Base-by-base conservation (phyloP, 2,329 filamentous ascomycete genomes). In the Cercospora janseana region DNA sequence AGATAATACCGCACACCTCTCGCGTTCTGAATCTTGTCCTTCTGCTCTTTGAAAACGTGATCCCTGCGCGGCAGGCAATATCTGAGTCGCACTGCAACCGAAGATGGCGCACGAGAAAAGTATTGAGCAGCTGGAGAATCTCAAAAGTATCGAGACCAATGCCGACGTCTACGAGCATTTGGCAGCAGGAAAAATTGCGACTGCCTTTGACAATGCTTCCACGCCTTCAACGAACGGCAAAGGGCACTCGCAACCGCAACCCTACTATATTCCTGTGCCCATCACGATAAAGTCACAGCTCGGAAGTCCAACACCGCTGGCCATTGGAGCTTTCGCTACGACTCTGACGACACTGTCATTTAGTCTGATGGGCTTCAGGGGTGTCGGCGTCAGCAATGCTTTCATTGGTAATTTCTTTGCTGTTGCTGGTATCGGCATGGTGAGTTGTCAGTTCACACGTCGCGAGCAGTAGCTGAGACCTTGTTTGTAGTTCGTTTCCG, bases 331-430 rank as follows among this genome's bases (percentile, higher is more conserved):
- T 3, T 80, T 81, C 54, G 72, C 75, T 0, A 80, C 76, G 1
- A 80, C 78, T 0, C 58, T 81, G 12, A 79, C 75, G 0, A 79
- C 77, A 0, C 64, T 81, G 1, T 79, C 76, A 0, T 63, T 79
- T 1, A 72, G 72, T n/a, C 61, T 80, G 41, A 80, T 80, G 76
- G 77, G 77, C 59, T 80, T 71, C 67, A 69, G 79, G 28, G 75
- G 75, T 6, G 71, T 81, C 0, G 73, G 70, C 0, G 74, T 69
- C 2, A 72, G 70, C 1, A 80, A 79, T 46, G 75, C 76, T 2
- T 80, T 74, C 55, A 71, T 81, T 27, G 78, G 70, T 3, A 78
- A 80, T 53, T 78, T 80, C 65, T 79, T 79, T 66, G 79, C 78
- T 52, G 66, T 72, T 3, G 70, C 70, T 3, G 76, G 73, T 0